Evolutionary conservation across 73 alveolate species (phyloP).

Genomic region (Tetrahymena elliotti): DNA sequence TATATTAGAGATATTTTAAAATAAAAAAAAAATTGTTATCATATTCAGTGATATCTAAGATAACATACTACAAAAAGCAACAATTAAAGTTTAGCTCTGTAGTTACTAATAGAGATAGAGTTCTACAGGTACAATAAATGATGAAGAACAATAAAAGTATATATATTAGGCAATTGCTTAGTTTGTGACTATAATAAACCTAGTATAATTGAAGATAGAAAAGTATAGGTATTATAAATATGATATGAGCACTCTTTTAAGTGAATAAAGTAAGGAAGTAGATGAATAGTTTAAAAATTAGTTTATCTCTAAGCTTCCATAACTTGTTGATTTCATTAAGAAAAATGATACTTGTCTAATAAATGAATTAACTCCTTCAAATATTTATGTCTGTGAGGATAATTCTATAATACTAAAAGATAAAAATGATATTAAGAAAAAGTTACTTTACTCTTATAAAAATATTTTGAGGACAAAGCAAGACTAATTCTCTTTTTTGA

Average conservation of each 20-base stretch:
- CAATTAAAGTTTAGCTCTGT: too few relatives aligned
- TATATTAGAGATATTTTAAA: not conserved
- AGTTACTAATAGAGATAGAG: too few relatives aligned
- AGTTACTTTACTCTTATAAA: not conserved
- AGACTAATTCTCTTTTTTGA: not conserved
- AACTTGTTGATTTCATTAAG: not conserved
- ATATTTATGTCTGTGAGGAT: not conserved
- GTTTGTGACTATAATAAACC: not conserved
- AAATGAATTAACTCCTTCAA: not conserved
- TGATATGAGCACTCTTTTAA: not conserved
- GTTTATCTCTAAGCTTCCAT: not conserved
- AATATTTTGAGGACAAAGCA: not conserved
- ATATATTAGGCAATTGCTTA: not conserved
- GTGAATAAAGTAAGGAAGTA: not conserved
- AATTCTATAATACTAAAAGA: not conserved
- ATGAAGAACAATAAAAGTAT: not conserved
- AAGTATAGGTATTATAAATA: not conserved
- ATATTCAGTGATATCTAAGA: not conserved
- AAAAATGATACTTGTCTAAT: not conserved
- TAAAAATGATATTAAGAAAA: not conserved
- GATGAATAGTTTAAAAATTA: not conserved
- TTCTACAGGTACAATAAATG: too few relatives aligned
- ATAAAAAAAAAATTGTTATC: not conserved
- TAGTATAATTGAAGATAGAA: not conserved
- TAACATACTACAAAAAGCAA: too few relatives aligned